A percentile compares a stretch with the other conserved stretches of the same genome.
phyloP scores from a whole-genome alignment of 176 grass and related monocot genomes.

The Leersia perrieri region DNA sequence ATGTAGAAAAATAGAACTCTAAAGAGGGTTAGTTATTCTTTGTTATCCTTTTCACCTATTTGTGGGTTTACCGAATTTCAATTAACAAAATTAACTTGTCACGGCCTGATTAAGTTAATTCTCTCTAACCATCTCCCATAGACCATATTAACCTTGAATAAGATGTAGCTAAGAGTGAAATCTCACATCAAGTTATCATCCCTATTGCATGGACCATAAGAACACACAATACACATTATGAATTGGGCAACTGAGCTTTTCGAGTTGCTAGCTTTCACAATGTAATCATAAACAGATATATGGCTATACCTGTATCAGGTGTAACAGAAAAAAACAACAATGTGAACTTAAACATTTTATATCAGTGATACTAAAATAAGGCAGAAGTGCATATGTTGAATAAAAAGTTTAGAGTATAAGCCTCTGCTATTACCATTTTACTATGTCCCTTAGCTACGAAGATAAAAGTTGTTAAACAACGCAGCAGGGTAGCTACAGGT shows the following conservation, averaged over 20 bases:
- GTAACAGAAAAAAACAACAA: neutral
- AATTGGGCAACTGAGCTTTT: neutral
- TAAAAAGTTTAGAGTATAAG: constrained; percentile 18
- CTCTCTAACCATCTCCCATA: neutral
- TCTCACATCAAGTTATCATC: neutral
- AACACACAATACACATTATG: neutral
- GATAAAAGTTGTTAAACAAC: constrained; percentile 81
- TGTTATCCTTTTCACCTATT: neutral
- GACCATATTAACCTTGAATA: neutral
- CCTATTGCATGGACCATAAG: constrained; percentile 8
- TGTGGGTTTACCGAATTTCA: neutral
- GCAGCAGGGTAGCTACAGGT: constrained; percentile 72
- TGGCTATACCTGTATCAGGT: neutral
- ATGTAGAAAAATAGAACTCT: neutral
- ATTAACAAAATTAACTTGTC: neutral
- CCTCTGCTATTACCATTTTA: constrained; percentile 56
- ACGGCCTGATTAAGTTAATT: neutral
- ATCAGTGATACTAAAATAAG: neutral
- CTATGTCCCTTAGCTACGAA: constrained; percentile 60
- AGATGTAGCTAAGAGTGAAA: neutral
- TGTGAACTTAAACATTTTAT: constrained; percentile 10
- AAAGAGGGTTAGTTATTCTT: neutral
- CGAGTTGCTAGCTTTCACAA: neutral
- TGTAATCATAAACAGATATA: neutral
- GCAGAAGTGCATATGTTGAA: neutral